These are phyloP conservation scores for Bauhinia variegata DNA, from an alignment of 306 rosid genomes.

Conservation along the genomic window DNA sequence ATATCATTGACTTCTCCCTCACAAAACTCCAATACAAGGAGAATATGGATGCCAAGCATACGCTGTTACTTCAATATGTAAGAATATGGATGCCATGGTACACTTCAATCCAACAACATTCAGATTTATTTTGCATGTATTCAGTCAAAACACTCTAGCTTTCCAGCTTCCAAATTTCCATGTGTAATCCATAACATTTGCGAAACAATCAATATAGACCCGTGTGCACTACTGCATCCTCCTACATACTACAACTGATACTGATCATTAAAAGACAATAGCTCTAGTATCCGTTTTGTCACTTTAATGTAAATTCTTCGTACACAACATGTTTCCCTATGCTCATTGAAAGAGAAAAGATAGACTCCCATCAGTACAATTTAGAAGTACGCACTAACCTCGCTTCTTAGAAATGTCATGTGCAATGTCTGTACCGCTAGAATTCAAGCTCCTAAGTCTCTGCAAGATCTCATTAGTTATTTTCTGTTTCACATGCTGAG, in stretches of 20 bases:
- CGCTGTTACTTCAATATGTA: no score
- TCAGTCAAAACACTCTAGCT: background rate
- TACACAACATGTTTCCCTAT: background rate
- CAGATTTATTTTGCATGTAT: background rate
- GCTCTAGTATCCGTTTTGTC: slow-evolving; percentile 2
- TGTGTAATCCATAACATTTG: background rate
- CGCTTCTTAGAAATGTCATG: slow-evolving; percentile 53
- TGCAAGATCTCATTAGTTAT: slow-evolving; percentile 65
- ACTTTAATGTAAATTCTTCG: background rate
- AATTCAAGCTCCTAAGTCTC: slow-evolving; percentile 62
- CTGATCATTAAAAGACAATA: slow-evolving; percentile 18
- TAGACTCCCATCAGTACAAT: background rate
- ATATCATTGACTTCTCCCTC: background rate
- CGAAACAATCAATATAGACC: slow-evolving; percentile 3
- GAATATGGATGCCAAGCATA: no score
- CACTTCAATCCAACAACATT: background rate
- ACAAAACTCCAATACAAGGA: no score
- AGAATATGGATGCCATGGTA: no score
- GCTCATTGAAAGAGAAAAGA: slow-evolving; percentile 1
- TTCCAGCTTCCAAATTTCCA: background rate
- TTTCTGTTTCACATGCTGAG: slow-evolving; percentile 69
- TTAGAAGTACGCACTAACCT: slow-evolving; percentile 55
- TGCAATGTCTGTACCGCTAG: slow-evolving; percentile 36
- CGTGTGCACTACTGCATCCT: background rate
- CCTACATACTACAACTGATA: slow-evolving; percentile 23